Evolutionary conservation across 805 yeast species (phyloP), one percentile per base, ranked within the genome.

Genomic region (Myxozyma mucilagina): DNA sequence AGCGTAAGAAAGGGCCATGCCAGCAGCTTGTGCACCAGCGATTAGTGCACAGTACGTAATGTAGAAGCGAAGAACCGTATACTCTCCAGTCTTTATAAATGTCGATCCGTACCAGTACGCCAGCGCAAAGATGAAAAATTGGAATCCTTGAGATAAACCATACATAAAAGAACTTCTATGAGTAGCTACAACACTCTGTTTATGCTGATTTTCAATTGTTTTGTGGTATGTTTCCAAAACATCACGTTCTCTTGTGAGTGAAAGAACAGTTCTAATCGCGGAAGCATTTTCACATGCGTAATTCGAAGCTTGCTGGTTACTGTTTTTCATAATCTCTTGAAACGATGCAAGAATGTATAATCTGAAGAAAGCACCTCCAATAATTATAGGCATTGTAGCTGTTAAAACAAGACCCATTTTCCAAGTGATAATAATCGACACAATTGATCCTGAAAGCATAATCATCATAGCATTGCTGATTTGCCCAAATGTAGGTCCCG

Each of bases 31-130:
- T 1, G 80, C 76, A 38, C 80, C 80, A 34, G 77, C 70, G 11
- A 75, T 71, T 42, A 77, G 68, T 24, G 75, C 69, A 59, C 73
- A 69, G 59, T 75, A 78, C 14, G 77, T 76, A 31, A 75, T 75
- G 54, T 72, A 77, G 69, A 76, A 77, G 48, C 71, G 70, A 56
- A 69, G 63, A 5, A 74, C 58, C 3, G 69, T 63, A 29, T 71
- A 70, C 49, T 69, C 69, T 20, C 67, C 70, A 47, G 70, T 71
- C 34, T 71, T 67, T 66, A 77, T 49, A 42, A 73, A 68, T 6
- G 74, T 72, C 3, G 77, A 64, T 1, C 80, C 80, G 67, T 75
- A 77, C 80, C 80, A 77, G 70, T 76, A 77, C 29, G 75, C 75
- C 3, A 77, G 72, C 1, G 76, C 79, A 62, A 73, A 69, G 31